Percentiles rank a stretch among this genome's conserved stretches.
Evolutionary conservation across 176 grass and related monocot species (phyloP).

Genomic region (Typha latifolia): DNA sequence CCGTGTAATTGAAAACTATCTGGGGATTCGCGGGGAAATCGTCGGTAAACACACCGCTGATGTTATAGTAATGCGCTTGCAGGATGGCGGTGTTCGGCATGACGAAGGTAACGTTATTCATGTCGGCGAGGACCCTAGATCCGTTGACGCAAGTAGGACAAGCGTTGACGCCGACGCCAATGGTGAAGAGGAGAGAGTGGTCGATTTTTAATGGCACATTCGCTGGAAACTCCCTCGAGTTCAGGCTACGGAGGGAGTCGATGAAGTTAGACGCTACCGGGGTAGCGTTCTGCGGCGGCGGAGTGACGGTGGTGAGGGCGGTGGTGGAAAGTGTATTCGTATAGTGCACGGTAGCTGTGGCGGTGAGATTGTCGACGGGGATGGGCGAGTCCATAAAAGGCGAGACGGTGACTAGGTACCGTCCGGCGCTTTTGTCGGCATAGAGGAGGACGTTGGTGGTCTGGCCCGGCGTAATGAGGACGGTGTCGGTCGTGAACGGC

Average conservation of each 20-base stretch:
- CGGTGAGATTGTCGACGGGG: conserved; percentile 46
- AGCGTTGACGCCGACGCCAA: conserved; percentile 48
- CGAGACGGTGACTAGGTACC: conserved; percentile 51
- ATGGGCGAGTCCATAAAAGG: conserved; percentile 53
- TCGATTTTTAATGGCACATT: conserved; percentile 43
- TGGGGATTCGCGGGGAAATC: conserved; percentile 45
- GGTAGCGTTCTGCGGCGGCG: conserved; percentile 46
- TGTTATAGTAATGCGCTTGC: conserved; percentile 60
- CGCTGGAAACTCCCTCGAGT: conserved; percentile 50
- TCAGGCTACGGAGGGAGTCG: conserved; percentile 49
- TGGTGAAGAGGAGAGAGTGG: conserved; percentile 50
- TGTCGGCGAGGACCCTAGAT: conserved; percentile 28
- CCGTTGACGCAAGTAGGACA: conserved; percentile 43
- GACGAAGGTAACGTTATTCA: conserved; percentile 59
- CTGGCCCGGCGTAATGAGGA: conserved; percentile 60
- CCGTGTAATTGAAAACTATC: conserved; percentile 52
- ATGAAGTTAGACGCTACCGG: conserved; percentile 31
- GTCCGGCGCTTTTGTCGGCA: conserved; percentile 33
- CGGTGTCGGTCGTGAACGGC: conserved; percentile 49
- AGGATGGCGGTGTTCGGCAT: conserved; percentile 50
- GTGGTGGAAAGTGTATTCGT: conserved; percentile 18
- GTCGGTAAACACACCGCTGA: conserved; percentile 48
- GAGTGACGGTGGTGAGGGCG: conserved; percentile 27
- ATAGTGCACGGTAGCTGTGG: conserved; percentile 44
- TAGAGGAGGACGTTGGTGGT: conserved; percentile 53